phyloP scores from a whole-genome alignment of 2,329 filamentous ascomycete genomes.

The Colletotrichum sp. region DNA sequence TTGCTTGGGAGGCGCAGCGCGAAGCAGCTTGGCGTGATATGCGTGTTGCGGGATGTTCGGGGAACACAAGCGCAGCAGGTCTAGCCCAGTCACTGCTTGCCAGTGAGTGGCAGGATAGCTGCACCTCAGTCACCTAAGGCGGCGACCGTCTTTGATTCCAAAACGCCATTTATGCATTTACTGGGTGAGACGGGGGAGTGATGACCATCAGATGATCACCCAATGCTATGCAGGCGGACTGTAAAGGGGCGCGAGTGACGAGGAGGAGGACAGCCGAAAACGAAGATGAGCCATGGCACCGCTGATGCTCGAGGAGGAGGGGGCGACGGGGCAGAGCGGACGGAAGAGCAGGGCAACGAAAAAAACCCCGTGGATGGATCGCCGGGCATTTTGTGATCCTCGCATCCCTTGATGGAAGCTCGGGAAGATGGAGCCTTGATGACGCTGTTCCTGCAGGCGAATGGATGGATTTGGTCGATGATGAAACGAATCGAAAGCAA shows the following conservation, averaged over 20 bases:
- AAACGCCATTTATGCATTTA: slow-evolving; percentile 7
- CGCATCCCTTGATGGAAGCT: background rate
- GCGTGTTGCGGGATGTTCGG: slow-evolving; percentile 2
- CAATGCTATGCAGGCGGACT: background rate
- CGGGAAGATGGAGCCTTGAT: background rate
- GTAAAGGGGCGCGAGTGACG: background rate
- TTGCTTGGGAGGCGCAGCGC: background rate
- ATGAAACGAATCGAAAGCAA: background rate
- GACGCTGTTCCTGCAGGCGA: background rate
- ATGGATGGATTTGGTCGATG: background rate
- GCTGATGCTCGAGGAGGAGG: background rate
- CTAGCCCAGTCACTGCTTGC: background rate
- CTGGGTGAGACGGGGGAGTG: background rate
- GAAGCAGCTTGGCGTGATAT: slow-evolving; percentile 6
- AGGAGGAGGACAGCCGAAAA: background rate
- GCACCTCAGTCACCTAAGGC: background rate
- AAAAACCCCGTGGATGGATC: slow-evolving; percentile 3
- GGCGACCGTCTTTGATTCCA: background rate
- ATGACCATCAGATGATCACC: slow-evolving; percentile 17
- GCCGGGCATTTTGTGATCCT: background rate
- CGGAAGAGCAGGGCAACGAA: background rate
- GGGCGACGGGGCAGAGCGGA: background rate
- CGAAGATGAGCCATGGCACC: background rate
- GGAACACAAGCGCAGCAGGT: background rate
- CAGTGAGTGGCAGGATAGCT: background rate